Evolutionary conservation across 306 rosid species (phyloP).

Genomic region (Sicyos edulis): DNA sequence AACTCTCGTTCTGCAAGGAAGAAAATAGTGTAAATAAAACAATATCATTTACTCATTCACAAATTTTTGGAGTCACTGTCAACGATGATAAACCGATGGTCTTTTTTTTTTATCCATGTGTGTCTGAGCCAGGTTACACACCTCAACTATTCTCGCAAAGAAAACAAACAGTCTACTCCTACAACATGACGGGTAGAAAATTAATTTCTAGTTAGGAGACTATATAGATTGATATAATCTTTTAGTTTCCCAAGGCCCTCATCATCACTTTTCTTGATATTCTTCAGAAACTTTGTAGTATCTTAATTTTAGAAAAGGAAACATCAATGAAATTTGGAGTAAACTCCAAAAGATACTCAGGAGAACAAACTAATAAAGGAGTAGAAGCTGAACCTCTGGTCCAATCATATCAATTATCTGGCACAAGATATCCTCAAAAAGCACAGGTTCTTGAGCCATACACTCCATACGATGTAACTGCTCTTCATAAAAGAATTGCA

Average conservation of each 20-base stretch:
- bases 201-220: no score
- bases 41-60: not conserved
- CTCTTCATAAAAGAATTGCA: slow-evolving; percentile 98
- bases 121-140: slow-evolving; percentile 93
- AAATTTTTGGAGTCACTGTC: slow-evolving; percentile 20
- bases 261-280: no score
- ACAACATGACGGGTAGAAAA: no score
- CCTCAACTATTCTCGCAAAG: slow-evolving; percentile 99
- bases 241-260: no score
- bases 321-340: slow-evolving; percentile 81
- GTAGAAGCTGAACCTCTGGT: slow-evolving; percentile 67
- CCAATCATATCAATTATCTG: slow-evolving; percentile 94
- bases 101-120: no score
- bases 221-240: no score
- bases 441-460: slow-evolving; percentile 99
- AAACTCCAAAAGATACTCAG: no score
- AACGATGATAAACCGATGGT: no score
- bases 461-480: slow-evolving; percentile 99
- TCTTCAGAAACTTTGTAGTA: no score
- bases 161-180: no score
- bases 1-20: slow-evolving; percentile 65
- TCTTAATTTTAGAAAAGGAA: no score
- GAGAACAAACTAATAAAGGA: slow-evolving; percentile 16
- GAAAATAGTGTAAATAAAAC: slow-evolving; percentile 3
- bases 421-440: slow-evolving; percentile 96